Conservation (phyloP, 805 yeast species). For the Metschnikowia peoriensis region DNA sequence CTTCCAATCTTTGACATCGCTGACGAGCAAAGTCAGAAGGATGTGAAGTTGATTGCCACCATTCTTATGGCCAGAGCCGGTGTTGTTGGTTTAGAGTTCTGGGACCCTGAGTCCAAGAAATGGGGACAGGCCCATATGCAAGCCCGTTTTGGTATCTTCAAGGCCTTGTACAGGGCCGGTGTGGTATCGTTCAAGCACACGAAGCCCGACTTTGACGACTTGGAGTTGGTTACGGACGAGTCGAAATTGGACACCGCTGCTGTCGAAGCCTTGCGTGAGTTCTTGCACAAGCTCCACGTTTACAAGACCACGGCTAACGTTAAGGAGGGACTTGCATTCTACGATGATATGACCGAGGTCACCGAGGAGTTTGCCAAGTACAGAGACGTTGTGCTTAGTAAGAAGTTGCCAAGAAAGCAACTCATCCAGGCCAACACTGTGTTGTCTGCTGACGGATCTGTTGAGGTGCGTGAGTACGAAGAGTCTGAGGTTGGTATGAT, state of each 20-base stretch:
- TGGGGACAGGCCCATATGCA: constrained; percentile 98
- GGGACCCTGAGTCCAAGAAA: constrained; percentile 78
- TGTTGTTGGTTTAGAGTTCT: constrained; percentile 73
- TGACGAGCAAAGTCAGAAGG: constrained; percentile 56
- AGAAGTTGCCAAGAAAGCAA: constrained; percentile 82
- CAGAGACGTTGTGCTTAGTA: constrained; percentile 64
- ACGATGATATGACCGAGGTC: constrained; percentile 66
- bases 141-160: constrained; percentile 83
- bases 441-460: constrained; percentile 38
- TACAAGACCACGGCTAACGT: constrained; percentile 78
- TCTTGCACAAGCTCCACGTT: constrained; percentile 68
- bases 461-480: constrained; percentile 67
- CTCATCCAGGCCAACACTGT: constrained; percentile 79
- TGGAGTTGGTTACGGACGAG: constrained; percentile 58
- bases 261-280: constrained; percentile 69
- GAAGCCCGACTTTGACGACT: constrained; percentile 53
- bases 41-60: constrained; percentile 64
- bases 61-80: constrained; percentile 89
- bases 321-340: constrained; percentile 60
- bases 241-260: constrained; percentile 67
- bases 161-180: constrained; percentile 66
- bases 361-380: constrained; percentile 59
- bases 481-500: constrained; percentile 77
- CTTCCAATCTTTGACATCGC: constrained; percentile 71
- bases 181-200: constrained; percentile 55